Evolutionary conservation across 768 basidiomycete species (phyloP).

Genomic region (Mycena sanguinolenta): DNA sequence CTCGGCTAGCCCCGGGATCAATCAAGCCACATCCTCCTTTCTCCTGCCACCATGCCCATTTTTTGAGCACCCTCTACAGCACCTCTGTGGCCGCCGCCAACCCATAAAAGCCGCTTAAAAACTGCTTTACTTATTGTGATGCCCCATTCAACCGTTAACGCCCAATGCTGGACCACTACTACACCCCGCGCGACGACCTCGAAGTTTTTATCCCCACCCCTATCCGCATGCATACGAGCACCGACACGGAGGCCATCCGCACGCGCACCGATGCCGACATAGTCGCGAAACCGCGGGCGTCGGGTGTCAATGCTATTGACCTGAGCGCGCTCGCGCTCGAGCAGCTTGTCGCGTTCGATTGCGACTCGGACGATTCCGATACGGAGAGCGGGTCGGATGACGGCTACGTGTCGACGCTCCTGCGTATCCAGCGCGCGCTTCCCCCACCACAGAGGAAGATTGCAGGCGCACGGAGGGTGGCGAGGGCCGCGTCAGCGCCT

Average conservation of each 20-base stretch:
- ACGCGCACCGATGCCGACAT: background rate
- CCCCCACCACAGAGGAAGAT: constrained; percentile 18
- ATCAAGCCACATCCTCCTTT: too few relatives aligned
- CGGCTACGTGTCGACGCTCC: constrained; percentile 36
- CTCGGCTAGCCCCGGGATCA: background rate
- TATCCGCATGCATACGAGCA: too few relatives aligned
- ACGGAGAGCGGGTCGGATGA: constrained; percentile 32
- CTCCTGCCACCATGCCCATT: background rate
- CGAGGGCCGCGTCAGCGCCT: constrained; percentile 27
- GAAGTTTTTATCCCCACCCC: background rate
- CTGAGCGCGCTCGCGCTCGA: constrained; percentile 30
- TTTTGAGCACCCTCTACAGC: constrained; percentile 3
- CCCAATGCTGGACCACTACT: constrained; percentile 34
- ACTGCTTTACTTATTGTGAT: background rate
- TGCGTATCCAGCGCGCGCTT: constrained; percentile 20
- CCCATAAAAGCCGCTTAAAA: background rate
- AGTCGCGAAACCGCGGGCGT: background rate
- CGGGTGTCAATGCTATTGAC: constrained; percentile 15
- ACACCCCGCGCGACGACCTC: constrained; percentile 22
- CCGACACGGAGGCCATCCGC: too few relatives aligned
- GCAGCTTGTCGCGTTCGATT: constrained; percentile 32
- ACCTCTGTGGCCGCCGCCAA: constrained; percentile 1
- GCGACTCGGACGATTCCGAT: constrained; percentile 31
- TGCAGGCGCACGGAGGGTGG: constrained; percentile 32
- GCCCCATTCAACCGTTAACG: background rate